Base-by-base conservation (phyloP, 164 flowering plant genomes). In the Protea cynaroides region DNA sequence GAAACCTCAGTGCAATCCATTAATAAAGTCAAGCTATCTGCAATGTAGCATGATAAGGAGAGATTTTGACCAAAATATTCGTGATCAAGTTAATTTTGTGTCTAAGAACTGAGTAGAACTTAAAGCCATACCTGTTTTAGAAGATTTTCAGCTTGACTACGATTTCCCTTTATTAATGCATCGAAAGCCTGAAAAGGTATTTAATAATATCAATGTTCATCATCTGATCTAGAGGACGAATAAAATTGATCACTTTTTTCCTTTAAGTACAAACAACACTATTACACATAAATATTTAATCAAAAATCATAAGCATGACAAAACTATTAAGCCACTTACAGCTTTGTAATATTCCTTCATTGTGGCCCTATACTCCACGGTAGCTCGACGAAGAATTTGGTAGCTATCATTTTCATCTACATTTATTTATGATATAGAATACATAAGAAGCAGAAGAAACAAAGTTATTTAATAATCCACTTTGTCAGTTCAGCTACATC, bases 271-370 rank as follows among this genome's bases (percentile, higher is more conserved):
- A 15, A 24, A 8, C 40, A 15, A 2, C 25, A 22, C 18, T 17
- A 19, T 8, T 23, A 37, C 17, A 4, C 56, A 50, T 18, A 12
- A 13, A 18, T 25, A 10, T 18, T 58, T 9, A 37, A 46, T 13
- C 37, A 1, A 62, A 38, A 49, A 49, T 18, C 2, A 3, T 18
- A 8, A 18, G 8, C 24, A 65, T 40, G 25, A 44, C 5, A 12
- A 9, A 43, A 25, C 22, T 7, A 2, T 24, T 25, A 0, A 43
- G 62, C n/a, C 2, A 78, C 88, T 58, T 76, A 86, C 97, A 60
- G 91, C 80, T 80, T 71, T 75, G 56, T 75, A 85, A 61, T 90
- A 90, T 69, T 78, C 84, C 66, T 76, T 84, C 90, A 82, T 86
- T 23, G 77, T 74, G 52, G 12, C 40, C 77, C 86, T 71, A 63